A percentile compares a stretch with the other conserved stretches of the same genome.
Conservation (phyloP, 169 alveolate genomes). For the Eimeria falciformis region DNA sequence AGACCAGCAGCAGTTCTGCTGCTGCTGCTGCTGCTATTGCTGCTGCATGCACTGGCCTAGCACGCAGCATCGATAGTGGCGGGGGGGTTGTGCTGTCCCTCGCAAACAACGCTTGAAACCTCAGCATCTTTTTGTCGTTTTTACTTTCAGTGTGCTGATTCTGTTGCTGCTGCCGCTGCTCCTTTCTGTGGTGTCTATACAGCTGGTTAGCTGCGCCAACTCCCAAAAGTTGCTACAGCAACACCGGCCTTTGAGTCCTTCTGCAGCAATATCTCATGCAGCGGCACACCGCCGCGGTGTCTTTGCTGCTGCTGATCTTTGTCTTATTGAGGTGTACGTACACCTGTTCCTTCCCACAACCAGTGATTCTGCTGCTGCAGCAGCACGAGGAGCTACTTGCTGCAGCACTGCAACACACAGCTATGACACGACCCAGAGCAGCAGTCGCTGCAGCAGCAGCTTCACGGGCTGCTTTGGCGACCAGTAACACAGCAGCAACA, state of each 20-base stretch:
- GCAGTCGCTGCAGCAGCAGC: constrained; percentile 1
- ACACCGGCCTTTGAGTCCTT: not conserved
- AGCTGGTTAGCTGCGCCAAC: too few relatives aligned
- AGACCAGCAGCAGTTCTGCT: not conserved
- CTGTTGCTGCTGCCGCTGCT: too few relatives aligned
- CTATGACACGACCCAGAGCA: not conserved
- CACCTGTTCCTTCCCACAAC: constrained; percentile 13
- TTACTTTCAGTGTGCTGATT: too few relatives aligned
- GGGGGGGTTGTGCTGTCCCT: too few relatives aligned
- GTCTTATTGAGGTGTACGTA: not conserved
- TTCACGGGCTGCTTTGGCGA: not conserved
- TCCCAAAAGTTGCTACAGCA: too few relatives aligned
- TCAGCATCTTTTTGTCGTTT: too few relatives aligned
- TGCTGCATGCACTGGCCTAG: not conserved
- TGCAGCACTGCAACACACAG: not conserved
- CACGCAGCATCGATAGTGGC: too few relatives aligned
- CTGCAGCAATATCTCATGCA: constrained; percentile 34
- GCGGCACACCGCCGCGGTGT: not conserved
- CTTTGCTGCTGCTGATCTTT: not conserved
- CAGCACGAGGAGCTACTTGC: not conserved
- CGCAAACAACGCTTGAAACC: too few relatives aligned
- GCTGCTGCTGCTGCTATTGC: constrained; percentile 10
- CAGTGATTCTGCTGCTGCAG: not conserved
- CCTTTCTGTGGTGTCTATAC: too few relatives aligned
- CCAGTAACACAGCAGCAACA: constrained; percentile 13